Conservation (phyloP, 768 basidiomycete species). For the Mycena belliarum region DNA sequence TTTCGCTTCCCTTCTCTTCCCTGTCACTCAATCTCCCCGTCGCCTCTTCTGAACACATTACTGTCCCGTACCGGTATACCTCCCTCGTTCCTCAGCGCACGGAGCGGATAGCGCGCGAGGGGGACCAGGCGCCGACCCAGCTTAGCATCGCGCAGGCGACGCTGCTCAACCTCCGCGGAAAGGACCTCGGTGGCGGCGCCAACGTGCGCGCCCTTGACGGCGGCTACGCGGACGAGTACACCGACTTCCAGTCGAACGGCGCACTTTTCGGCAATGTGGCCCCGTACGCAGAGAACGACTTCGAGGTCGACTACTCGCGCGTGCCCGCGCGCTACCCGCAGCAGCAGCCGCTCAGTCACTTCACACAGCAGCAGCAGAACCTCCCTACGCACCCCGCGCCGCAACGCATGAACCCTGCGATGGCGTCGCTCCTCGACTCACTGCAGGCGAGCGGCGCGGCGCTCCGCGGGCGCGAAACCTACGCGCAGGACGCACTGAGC, state of each 20-base stretch:
- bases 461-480: conserved; percentile 7
- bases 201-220: conserved; percentile 4
- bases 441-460: conserved; percentile 23
- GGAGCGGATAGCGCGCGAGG: conserved; percentile 62
- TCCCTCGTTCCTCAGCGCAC: conserved; percentile 45
- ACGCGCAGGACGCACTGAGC: conserved; percentile 10
- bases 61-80: too few species aligned
- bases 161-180: conserved; percentile 72
- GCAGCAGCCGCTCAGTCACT: conserved; percentile 5
- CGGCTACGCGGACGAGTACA: neutral
- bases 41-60: too few species aligned
- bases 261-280: too few species aligned
- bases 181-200: conserved; percentile 39
- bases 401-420: conserved; percentile 35
- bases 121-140: conserved; percentile 60
- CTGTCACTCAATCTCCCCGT: too few species aligned
- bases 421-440: conserved; percentile 39
- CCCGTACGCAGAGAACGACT: conserved; percentile 23
- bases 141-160: conserved; percentile 80
- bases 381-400: neutral
- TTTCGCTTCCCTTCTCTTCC: too few species aligned
- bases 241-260: neutral
- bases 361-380: conserved; percentile 9
- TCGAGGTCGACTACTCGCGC: conserved; percentile 44
- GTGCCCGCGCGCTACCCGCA: conserved; percentile 27